These are phyloP conservation scores for Leccinum ochraceum DNA, from an alignment of 768 basidiomycete genomes.

Conservation along the genomic window DNA sequence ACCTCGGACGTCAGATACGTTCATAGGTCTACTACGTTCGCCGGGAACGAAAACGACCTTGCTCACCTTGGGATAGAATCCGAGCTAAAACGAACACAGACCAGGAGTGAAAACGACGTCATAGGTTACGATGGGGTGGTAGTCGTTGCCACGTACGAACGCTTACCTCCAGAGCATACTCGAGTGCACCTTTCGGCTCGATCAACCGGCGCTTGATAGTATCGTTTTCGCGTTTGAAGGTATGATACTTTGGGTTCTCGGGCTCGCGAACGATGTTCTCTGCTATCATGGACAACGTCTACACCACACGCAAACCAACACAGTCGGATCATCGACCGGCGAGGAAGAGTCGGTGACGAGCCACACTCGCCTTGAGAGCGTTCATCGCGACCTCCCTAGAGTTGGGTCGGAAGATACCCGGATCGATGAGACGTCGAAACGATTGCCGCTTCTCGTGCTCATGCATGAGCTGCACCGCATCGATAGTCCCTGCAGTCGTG, in stretches of 20 bases:
- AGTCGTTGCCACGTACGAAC: slow-evolving; percentile 7
- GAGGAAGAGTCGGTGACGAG: not conserved
- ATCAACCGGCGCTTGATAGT: slow-evolving; percentile 67
- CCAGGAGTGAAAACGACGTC: not conserved
- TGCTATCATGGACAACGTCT: slow-evolving; percentile 65
- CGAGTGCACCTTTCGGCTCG: slow-evolving; percentile 68
- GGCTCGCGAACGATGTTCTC: slow-evolving; percentile 77
- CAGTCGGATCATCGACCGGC: not conserved
- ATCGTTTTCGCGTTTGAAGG: slow-evolving; percentile 76
- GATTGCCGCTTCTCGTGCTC: slow-evolving; percentile 69
- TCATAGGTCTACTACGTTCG: not conserved
- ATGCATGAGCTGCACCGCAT: slow-evolving; percentile 26
- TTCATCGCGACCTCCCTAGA: slow-evolving; percentile 56
- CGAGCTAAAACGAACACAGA: slow-evolving; percentile 48
- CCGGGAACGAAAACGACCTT: not conserved
- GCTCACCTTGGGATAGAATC: slow-evolving; percentile 68
- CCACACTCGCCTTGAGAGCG: slow-evolving; percentile 56
- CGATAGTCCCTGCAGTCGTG: slow-evolving; percentile 22
- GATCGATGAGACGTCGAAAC: slow-evolving; percentile 77
- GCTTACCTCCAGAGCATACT: slow-evolving; percentile 77
- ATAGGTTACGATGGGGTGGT: not conserved
- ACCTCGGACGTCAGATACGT: not conserved
- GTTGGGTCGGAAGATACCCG: slow-evolving; percentile 75
- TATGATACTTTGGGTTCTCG: slow-evolving; percentile 66
- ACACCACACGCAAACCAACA: not conserved